These are phyloP conservation scores for Curvularia eragrostidis DNA, from an alignment of 2,329 filamentous ascomycete genomes.

Conservation along the genomic window DNA sequence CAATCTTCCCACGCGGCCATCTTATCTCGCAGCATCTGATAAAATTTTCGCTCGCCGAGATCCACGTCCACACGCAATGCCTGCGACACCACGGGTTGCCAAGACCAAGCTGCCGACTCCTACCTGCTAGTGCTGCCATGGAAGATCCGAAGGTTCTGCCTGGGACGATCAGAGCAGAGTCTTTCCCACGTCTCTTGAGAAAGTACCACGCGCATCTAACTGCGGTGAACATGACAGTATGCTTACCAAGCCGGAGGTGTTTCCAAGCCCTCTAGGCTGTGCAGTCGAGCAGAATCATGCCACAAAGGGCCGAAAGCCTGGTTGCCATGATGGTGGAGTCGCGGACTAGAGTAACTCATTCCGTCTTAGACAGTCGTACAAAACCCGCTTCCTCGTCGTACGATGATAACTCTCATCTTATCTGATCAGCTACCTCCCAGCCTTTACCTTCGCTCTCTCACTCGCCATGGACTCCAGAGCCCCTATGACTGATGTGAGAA, in stretches of 20 bases:
- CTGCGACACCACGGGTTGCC: background rate
- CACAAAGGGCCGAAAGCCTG: background rate
- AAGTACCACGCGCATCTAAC: background rate
- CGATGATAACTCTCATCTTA: background rate
- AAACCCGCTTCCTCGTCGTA: background rate
- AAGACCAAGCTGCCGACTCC: background rate
- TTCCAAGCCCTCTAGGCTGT: background rate
- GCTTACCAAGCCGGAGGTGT: background rate
- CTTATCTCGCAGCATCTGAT: constrained; percentile 13
- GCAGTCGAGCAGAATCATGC: background rate
- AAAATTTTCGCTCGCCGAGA: constrained; percentile 6
- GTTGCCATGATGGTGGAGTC: background rate
- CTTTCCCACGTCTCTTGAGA: background rate
- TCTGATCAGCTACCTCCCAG: background rate
- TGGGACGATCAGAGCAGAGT: background rate
- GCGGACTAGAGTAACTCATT: background rate
- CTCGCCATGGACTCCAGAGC: background rate
- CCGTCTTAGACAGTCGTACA: background rate
- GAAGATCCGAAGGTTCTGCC: background rate
- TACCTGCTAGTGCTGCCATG: background rate
- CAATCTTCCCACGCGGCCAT: background rate
- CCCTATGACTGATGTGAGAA: background rate
- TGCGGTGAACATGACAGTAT: background rate
- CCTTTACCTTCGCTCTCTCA: background rate
- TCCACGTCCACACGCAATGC: background rate